A percentile compares a stretch with the other conserved stretches of the same genome.
phyloP scores from a whole-genome alignment of 495 filamentous ascomycete genomes.

The Sordaria brevicollis region DNA sequence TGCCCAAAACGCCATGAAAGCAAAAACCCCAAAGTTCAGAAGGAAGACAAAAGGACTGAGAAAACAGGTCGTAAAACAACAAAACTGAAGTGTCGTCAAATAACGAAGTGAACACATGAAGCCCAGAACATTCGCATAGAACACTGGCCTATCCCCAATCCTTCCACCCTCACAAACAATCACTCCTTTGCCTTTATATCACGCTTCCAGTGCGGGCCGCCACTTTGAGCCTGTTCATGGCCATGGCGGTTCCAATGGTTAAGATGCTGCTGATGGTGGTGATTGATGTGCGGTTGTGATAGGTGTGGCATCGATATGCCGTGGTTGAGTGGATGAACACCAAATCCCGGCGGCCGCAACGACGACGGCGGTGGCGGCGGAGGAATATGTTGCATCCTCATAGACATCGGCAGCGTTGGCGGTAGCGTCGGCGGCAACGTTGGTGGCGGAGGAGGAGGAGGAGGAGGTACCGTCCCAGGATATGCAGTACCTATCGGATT shows the following conservation, averaged over 20 bases:
- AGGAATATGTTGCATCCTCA: not conserved
- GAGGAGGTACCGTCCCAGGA: not conserved
- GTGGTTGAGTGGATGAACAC: not conserved
- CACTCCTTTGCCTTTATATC: not conserved
- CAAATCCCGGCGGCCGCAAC: not conserved
- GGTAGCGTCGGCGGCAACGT: not conserved
- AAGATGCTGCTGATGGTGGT: not conserved
- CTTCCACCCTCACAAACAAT: no score
- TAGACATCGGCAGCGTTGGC: not conserved
- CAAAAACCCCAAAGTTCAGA: not conserved
- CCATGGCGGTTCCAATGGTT: not conserved
- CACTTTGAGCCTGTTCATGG: not conserved
- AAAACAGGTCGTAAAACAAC: not conserved
- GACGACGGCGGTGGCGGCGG: not conserved
- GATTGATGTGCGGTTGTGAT: not conserved
- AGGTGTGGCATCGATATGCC: not conserved
- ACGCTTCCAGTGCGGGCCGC: not conserved
- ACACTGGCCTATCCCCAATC: no score
- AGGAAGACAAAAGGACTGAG: not conserved
- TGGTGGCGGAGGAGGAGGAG: not conserved
- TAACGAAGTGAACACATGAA: no score
- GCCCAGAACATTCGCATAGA: no score
- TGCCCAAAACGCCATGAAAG: not conserved
- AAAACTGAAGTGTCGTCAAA: no score
- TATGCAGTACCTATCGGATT: not conserved